Evolutionary conservation across 208 protist species (phyloP), one percentile per base, ranked within the genome.

Genomic region (Leishmania tarentolae): DNA sequence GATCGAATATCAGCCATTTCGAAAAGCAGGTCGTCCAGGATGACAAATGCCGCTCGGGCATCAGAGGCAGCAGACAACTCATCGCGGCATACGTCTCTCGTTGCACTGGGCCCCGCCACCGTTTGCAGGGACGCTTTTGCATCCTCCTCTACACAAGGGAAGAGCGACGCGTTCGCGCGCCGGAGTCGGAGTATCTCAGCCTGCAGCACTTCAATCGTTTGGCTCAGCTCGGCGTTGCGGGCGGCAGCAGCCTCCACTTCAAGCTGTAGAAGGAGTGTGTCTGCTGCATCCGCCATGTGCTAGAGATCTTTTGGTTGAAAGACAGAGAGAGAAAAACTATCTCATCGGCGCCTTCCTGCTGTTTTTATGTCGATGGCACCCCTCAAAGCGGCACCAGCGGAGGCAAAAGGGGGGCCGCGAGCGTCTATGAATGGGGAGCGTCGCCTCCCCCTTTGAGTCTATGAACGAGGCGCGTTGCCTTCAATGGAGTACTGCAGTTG

Each of bases 231-330:
- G 11, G 92, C 92, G 66, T 96, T 96, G 2, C 92, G 88, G 19
- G 89, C 90, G 35, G 92, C 92, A 21, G 90, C 90, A 8, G 92
- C 92, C 74, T 96, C 92, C 37, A 93, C 89, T 59, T 96, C 92
- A 40, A 96, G 63, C 37, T 82, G 80, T 21, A 96, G 82, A 0
- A 94, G 84, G 44, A 93, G 80, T 46, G 83, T 75, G 40, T 93
- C 90, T 8, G 84, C 86, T 9, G 90, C 86, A 42, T 69, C 80
- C 24, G 65, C n/a, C 56, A 68, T 66, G 28, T n/a, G 53, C 3
- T 19, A 19, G 35, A n/a, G 47, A 3, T 19, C 28, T 24, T 56
- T n/a, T 3, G 50, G 35, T 31, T 19, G 31, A 42, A 19, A 59
- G 31, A 40, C 2, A 52, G 13, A 17, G 40, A 73, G 65, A 40